These are phyloP conservation scores for Picea glauca DNA, from an alignment of 75 land plant species.

Conservation along the genomic window DNA sequence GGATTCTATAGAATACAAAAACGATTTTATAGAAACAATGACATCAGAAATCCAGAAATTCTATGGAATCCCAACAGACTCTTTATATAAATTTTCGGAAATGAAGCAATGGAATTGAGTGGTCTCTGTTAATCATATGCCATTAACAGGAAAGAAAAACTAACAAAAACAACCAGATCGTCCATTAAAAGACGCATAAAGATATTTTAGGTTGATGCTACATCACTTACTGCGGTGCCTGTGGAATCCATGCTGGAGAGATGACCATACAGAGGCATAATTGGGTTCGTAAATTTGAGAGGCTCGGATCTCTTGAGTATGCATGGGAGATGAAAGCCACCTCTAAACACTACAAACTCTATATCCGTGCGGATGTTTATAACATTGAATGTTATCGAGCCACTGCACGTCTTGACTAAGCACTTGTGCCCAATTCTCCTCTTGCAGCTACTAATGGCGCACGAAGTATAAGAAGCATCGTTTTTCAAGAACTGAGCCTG, in stretches of 20 bases:
- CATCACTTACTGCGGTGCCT: constrained; percentile 48
- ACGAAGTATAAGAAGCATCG: constrained; percentile 61
- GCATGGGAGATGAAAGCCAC: constrained; percentile 70
- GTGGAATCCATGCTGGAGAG: constrained; percentile 70
- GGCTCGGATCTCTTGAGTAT: constrained; percentile 33
- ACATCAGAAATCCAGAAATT: too few species aligned
- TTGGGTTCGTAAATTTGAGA: constrained; percentile 59
- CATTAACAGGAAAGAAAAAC: too few species aligned
- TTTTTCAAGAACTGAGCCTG: constrained; percentile 61
- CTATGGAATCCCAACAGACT: too few species aligned
- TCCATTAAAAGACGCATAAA: too few species aligned
- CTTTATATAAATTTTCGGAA: too few species aligned
- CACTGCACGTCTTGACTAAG: constrained; percentile 46
- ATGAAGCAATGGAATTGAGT: too few species aligned
- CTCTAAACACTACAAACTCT: constrained; percentile 67
- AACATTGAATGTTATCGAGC: constrained; percentile 63
- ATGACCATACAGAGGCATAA: constrained; percentile 63
- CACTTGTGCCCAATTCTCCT: constrained; percentile 18
- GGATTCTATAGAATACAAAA: not conserved
- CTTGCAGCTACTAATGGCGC: constrained; percentile 48
- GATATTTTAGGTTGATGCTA: not conserved
- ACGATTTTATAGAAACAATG: constrained; percentile 1
- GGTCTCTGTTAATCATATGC: too few species aligned
- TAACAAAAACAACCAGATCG: too few species aligned
- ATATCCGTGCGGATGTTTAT: constrained; percentile 80